Conservation (phyloP, 768 basidiomycete genomes). For the Termitomyces sp. region DNA sequence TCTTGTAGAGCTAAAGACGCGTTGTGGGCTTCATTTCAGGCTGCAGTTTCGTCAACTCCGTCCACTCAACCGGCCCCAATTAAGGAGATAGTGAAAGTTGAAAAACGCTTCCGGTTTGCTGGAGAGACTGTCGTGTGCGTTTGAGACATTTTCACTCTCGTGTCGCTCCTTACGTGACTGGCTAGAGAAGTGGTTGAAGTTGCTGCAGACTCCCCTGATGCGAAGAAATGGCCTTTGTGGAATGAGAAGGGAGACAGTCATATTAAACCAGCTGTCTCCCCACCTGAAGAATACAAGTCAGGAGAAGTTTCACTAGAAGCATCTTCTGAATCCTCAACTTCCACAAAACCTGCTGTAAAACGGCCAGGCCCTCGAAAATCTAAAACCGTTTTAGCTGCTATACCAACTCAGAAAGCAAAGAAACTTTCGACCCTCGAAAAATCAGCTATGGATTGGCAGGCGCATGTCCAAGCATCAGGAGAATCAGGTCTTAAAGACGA, state of each 20-base stretch:
- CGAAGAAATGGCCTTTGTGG: slow-evolving; percentile 70
- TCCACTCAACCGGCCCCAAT: slow-evolving; percentile 15
- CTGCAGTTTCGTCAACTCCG: slow-evolving; percentile 39
- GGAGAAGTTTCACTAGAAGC: not conserved
- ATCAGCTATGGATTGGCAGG: slow-evolving; percentile 81
- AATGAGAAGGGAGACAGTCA: slow-evolving; percentile 13
- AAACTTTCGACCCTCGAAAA: slow-evolving; percentile 84
- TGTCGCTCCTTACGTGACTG: slow-evolving; percentile 6
- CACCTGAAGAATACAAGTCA: not conserved
- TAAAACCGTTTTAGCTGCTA: slow-evolving; percentile 47
- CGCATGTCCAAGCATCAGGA: slow-evolving; percentile 48
- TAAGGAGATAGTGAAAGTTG: slow-evolving; percentile 56
- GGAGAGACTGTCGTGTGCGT: slow-evolving; percentile 72
- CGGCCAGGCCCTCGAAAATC: slow-evolving; percentile 66
- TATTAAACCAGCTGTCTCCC: slow-evolving; percentile 3
- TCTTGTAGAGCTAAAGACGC: slow-evolving; percentile 49
- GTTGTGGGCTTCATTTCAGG: slow-evolving; percentile 67
- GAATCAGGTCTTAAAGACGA: slow-evolving; percentile 53
- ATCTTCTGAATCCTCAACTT: slow-evolving; percentile 6
- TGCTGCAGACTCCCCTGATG: slow-evolving; percentile 66
- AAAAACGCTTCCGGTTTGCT: slow-evolving; percentile 68
- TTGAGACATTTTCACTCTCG: not conserved
- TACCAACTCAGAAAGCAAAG: slow-evolving; percentile 59
- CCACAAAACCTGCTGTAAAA: slow-evolving; percentile 27
- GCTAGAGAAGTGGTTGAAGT: slow-evolving; percentile 72